A percentile compares a stretch with the other conserved stretches of the same genome.
These are phyloP conservation scores for Xylariaceae sp. DNA, from an alignment of 2,329 filamentous ascomycete species.

Conservation along the genomic window DNA sequence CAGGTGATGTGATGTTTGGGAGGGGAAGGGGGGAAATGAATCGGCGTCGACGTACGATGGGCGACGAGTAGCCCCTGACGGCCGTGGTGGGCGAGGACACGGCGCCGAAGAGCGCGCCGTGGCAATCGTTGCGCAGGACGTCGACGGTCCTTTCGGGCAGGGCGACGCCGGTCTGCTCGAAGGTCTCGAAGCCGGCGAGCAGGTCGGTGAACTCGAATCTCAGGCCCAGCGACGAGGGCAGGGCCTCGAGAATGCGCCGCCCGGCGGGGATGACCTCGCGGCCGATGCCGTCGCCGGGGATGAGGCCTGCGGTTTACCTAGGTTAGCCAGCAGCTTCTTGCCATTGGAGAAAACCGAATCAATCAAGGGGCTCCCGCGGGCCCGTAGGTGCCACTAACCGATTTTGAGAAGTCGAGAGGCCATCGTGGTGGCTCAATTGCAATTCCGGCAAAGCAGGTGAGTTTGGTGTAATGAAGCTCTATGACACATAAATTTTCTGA, in stretches of 20 bases:
- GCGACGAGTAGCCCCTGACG: conserved; percentile 93
- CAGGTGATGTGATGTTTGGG: too few relatives aligned
- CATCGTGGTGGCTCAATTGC: conserved; percentile 50
- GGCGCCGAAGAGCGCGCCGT: conserved; percentile 94
- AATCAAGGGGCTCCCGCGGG: background rate
- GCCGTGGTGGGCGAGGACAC: conserved; percentile 89
- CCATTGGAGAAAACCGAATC: background rate
- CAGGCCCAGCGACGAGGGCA: conserved; percentile 86
- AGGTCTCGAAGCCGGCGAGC: conserved; percentile 89
- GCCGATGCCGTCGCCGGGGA: conserved; percentile 97
- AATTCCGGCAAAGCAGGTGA: background rate
- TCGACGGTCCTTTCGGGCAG: conserved; percentile 91
- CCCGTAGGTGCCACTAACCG: conserved; percentile 49
- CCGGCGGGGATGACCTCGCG: conserved; percentile 97
- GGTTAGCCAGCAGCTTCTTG: conserved; percentile 3
- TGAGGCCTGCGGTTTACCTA: conserved; percentile 67
- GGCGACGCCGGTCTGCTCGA: conserved; percentile 85
- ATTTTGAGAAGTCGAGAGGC: conserved; percentile 69
- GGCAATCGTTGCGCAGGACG: conserved; percentile 85
- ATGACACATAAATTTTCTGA: conserved; percentile 18
- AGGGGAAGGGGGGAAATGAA: too few relatives aligned
- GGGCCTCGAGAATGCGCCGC: conserved; percentile 86
- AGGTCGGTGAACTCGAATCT: conserved; percentile 95
- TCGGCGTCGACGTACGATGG: conserved; percentile 66
- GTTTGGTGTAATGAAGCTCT: conserved; percentile 11